A percentile compares a stretch with the other conserved stretches of the same genome.
Evolutionary conservation across 2,329 filamentous ascomycete genomes (phyloP).

Genomic region (Didymella exigua): DNA sequence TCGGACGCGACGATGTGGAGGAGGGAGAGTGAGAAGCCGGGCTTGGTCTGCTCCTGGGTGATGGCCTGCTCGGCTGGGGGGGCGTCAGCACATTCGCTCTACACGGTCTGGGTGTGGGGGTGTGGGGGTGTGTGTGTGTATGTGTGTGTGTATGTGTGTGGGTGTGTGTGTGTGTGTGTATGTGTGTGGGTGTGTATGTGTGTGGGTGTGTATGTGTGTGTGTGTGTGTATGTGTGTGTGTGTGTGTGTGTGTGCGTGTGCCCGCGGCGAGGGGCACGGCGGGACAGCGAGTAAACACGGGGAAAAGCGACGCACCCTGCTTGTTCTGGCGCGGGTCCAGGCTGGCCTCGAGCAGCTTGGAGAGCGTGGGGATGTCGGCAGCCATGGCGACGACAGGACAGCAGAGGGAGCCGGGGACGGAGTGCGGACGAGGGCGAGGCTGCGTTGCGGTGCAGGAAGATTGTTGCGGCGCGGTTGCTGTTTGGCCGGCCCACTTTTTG

Average conservation of each 20-base stretch:
- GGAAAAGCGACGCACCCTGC: conserved; percentile 68
- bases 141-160: not conserved
- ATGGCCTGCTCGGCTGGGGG: conserved; percentile 78
- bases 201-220: not conserved
- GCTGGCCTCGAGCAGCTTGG: conserved; percentile 87
- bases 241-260: not conserved
- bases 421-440: conserved; percentile 2
- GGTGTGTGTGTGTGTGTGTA: not conserved
- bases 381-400: conserved; percentile 57
- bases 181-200: not conserved
- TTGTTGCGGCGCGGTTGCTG: conserved; percentile 27
- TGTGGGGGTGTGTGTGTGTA: not conserved
- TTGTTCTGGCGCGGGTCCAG: conserved; percentile 86
- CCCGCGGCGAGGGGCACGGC: conserved; percentile 8
- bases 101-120: too few species aligned
- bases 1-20: conserved; percentile 87
- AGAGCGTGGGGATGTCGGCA: conserved; percentile 66
- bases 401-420: conserved; percentile 2
- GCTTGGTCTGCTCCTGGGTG: conserved; percentile 77
- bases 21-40: conserved; percentile 82
- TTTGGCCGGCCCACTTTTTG: conserved; percentile 19
- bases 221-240: not conserved
- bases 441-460: not conserved
- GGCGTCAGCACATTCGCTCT: conserved; percentile 30
- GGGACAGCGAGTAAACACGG: conserved; percentile 20